A percentile compares a stretch with the other conserved stretches of the same genome.
Evolutionary conservation across 2,329 filamentous ascomycete genomes (phyloP).

Genomic region (Talaromyces sp.): DNA sequence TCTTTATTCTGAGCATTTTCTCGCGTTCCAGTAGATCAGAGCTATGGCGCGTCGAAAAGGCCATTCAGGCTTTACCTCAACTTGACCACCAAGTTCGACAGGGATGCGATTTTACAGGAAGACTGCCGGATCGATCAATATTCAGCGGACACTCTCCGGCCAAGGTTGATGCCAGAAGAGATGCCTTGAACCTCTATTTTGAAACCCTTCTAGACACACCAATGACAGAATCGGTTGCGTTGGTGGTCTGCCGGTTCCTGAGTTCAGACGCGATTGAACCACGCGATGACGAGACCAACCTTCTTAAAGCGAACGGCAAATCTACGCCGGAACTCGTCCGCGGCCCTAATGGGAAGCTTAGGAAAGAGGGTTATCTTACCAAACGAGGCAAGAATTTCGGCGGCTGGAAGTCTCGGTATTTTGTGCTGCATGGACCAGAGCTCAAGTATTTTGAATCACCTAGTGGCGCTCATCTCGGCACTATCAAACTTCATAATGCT

Average conservation of each 20-base stretch:
- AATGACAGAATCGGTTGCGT: constrained; percentile 68
- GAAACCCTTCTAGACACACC: constrained; percentile 78
- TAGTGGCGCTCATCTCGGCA: constrained; percentile 83
- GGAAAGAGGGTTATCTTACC: constrained; percentile 85
- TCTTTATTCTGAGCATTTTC: constrained; percentile 84
- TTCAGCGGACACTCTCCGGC: constrained; percentile 92
- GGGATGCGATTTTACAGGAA: constrained; percentile 65
- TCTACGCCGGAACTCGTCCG: constrained; percentile 29
- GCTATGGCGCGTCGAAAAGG: constrained; percentile 93
- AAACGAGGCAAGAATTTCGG: constrained; percentile 98
- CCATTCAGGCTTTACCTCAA: constrained; percentile 71
- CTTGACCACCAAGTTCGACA: constrained; percentile 78
- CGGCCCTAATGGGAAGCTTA: constrained; percentile 60
- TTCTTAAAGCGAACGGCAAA: constrained; percentile 36
- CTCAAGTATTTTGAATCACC: constrained; percentile 90
- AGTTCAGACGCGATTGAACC: constrained; percentile 59
- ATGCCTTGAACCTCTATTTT: constrained; percentile 77
- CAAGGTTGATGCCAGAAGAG: constrained; percentile 80
- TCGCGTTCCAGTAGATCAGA: constrained; percentile 61
- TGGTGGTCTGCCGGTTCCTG: constrained; percentile 82
- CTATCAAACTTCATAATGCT: constrained; percentile 83
- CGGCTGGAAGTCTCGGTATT: constrained; percentile 87
- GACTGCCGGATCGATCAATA: constrained; percentile 74
- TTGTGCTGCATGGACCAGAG: constrained; percentile 62
- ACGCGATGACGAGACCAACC: constrained; percentile 47